Evolutionary conservation across 345 rosid genomes (phyloP), one percentile per base, ranked within the genome.

Genomic region (Hirschfeldia incana): DNA sequence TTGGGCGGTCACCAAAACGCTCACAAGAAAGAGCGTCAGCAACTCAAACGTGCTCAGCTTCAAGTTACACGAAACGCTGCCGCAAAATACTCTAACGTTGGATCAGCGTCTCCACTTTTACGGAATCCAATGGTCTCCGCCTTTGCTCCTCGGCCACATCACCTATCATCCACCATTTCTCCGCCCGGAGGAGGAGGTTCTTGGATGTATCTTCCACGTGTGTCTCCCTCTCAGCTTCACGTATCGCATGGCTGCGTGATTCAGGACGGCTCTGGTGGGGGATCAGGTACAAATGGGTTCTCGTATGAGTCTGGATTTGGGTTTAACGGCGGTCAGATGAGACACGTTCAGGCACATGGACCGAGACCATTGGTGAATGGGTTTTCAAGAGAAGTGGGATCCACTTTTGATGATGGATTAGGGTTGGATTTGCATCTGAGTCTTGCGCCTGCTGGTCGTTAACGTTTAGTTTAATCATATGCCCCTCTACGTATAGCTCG

Each of bases 361-460:
- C 74, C 81, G 33, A 75, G 89, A 71, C 87, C 89, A 4, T 87
- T 92, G 1, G 85, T 88, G 69, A 91, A 91, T 77, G 87, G 90
- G 84, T 92, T 89, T 72, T 80, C 95, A 4, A 87, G 87, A 21
- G 90, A 88, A 2, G 86, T 87, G 16, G 97, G 92, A 65, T 87
- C 97, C 13, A 85, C 78, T 53, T 89, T 88, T n/a, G 97, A 92
- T 44, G 97, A 94, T 36, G 65, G 82, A 16, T 74, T 91, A 83
- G 97, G 95, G 67, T 84, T 94, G 75, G 95, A 92, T 81, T 86
- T 94, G 84, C 98, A 94, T 83, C 97, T 94, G 8, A 88, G 98
- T 79, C 93, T 94, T 62, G 92, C 97, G 44, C 98, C 98, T 3
- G 89, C 97, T 46, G 91, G 90, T 46, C 90, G 84, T 2, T 92